Evolutionary conservation across 768 basidiomycete species (phyloP), one percentile per base, ranked within the genome.

Genomic region (Fomitopsis pulvina): DNA sequence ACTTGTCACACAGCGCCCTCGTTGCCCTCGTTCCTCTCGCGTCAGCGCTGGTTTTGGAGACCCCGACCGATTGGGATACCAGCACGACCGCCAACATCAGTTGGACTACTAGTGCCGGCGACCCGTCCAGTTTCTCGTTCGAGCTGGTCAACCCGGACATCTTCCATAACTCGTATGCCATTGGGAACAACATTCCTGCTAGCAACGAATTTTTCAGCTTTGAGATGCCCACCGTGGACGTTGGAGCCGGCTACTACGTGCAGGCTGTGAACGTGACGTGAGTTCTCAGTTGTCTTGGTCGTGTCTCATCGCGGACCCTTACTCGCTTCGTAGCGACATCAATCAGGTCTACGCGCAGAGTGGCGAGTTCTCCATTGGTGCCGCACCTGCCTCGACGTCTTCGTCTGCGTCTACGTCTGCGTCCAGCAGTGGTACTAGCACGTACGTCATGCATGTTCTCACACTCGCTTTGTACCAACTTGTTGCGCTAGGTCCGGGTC

Each of bases 101-200:
- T 0, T 85, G 83, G 83, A 63, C 67, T 2, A 63, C 66, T 10
- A 37, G 41, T 0, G 50, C 69, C 2, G 52, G 57, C 9, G 83
- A 86, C 55, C 69, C 77, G 66, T 70, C 54, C 45, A 74, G 68
- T 4, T 53, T 53, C 20, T 67, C 74, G 18, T 28, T 84, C 14
- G 70, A 77, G 62, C 64, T 85, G 48, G 45, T 55, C 42, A 80
- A 82, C 63, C 45, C 56, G 20, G 16, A 56, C 0, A 21, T 25
- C 0, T 85, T 85, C 73, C 68, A 83, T 66, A 64, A 78, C 48
- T 47, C 69, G 0, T 77, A 73, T 42, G 81, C 76, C 41, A 71
- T 86, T 48, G 75, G 72, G 11, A 81, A 75, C 70, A 79, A 77
- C 52, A 68, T 85, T 1, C 50, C 67, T 20, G 68, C 77, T 0